phyloP scores from a whole-genome alignment of 2,329 filamentous ascomycete genomes.

The Epichloe coenophiala region DNA sequence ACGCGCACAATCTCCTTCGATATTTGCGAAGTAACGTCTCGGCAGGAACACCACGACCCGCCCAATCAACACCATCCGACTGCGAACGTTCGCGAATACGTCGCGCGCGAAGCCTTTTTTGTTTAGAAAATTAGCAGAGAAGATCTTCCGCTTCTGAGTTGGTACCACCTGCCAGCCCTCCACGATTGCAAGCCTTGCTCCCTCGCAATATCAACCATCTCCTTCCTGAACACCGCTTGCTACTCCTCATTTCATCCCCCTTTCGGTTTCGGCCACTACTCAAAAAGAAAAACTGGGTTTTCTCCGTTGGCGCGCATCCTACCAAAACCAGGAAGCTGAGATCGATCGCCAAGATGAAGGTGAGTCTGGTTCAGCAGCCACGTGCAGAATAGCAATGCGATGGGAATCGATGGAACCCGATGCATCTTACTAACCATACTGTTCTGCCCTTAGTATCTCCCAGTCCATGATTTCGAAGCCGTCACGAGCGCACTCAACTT shows the following conservation, averaged over 20 bases:
- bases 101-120: background rate
- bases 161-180: too few relatives aligned
- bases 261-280: background rate
- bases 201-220: background rate
- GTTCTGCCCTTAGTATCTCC: slow-evolving; percentile 58
- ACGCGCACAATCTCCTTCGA: background rate
- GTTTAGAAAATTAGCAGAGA: too few relatives aligned
- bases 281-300: too few relatives aligned
- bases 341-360: slow-evolving; percentile 23
- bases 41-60: background rate
- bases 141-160: too few relatives aligned
- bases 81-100: background rate
- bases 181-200: too few relatives aligned
- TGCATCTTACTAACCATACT: background rate
- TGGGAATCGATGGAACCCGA: too few relatives aligned
- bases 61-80: background rate
- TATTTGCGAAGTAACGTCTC: slow-evolving; percentile 1
- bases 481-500: slow-evolving; percentile 91
- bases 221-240: background rate
- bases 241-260: background rate
- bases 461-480: slow-evolving; percentile 78
- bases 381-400: background rate
- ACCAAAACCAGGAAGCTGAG: background rate
- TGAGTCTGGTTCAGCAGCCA: slow-evolving; percentile 9
- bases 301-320: background rate